Base-by-base conservation (phyloP, 23 red algal species). In the Gracilaria vermiculophylla region DNA sequence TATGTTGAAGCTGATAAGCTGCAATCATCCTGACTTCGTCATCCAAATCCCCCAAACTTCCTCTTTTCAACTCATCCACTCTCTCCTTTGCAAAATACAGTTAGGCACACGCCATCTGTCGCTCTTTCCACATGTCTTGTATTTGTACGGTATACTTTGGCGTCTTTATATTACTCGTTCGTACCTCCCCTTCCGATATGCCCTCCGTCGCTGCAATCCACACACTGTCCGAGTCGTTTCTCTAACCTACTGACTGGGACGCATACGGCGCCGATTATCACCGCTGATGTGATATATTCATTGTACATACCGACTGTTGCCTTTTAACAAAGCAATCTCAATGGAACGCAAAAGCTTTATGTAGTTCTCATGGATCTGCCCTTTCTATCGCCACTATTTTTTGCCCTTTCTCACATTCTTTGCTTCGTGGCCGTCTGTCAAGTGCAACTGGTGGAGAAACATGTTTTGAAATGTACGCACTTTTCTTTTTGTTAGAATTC, bases 1-100 rank as follows among this genome's bases (percentile, higher is more conserved):
- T 88, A 88, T 33, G 84, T 52, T 44, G 84, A 88, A 58, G 84
- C 84, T 14, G 84, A 77, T 24, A 64, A 67, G 54, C 53, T 64
- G 21, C 79, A 83, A 24, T 54, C 53, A 24, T 48, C 70, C n/a
- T 76, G 70, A 76, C 8, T 5, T 36, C 1, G n/a, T n/a, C 15
- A 55, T 20, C 2, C 17, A 14, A n/a, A 55, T n/a, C 3, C 17
- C 15, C 52, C 15, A 14, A 55, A 55, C 52, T 14, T n/a, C 52
- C 52, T 66, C 61, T 3, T 66, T 29, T 66, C 61, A 66, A 32
- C 61, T 33, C 61, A n/a, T 17, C 3, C 52, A 55, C 52, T 55
- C 16, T n/a, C 52, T 55, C 16, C 52, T 55, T 14, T n/a, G 6
- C 23, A 3, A 14, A 55, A 3, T 55, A 55, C 52, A n/a, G 52